A percentile compares a stretch with the other conserved stretches of the same genome.
These are phyloP conservation scores for Podospora pseudocomata DNA, from an alignment of 495 filamentous ascomycete genomes.

Conservation along the genomic window DNA sequence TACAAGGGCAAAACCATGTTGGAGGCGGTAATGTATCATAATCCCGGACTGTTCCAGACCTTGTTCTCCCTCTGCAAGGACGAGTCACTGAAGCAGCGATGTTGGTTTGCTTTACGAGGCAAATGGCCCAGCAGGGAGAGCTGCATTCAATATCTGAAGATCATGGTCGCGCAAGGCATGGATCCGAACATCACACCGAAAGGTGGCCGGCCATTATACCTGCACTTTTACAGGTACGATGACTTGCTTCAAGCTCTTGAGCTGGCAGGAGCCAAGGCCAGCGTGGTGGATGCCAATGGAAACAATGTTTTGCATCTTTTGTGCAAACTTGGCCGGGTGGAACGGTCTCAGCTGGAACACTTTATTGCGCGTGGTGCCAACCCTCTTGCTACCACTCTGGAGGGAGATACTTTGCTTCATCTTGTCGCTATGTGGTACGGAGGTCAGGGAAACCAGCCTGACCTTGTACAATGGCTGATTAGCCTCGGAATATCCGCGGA, in stretches of 20 bases:
- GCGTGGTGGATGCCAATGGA: conserved; percentile 8
- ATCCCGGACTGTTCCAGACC: neutral
- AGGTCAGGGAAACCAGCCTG: too few relatives aligned
- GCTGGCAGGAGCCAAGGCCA: neutral
- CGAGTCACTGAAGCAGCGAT: neutral
- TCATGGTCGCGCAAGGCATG: neutral
- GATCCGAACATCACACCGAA: too few relatives aligned
- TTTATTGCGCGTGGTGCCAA: neutral
- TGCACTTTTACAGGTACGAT: too few relatives aligned
- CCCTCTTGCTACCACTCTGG: neutral
- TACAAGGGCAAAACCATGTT: neutral
- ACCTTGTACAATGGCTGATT: conserved; percentile 10
- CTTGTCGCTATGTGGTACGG: neutral
- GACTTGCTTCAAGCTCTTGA: neutral
- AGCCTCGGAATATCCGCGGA: conserved; percentile 14
- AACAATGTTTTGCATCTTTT: neutral
- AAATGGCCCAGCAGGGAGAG: too few relatives aligned
- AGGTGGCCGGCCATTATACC: too few relatives aligned
- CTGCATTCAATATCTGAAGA: neutral
- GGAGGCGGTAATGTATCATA: neutral
- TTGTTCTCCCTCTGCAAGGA: neutral
- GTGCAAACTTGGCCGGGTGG: neutral
- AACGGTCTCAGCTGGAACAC: neutral
- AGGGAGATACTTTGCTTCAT: neutral
- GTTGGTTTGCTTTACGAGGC: neutral